Evolutionary conservation across 768 basidiomycete genomes (phyloP), one percentile per base, ranked within the genome.

Genomic region (Trametes maxima): DNA sequence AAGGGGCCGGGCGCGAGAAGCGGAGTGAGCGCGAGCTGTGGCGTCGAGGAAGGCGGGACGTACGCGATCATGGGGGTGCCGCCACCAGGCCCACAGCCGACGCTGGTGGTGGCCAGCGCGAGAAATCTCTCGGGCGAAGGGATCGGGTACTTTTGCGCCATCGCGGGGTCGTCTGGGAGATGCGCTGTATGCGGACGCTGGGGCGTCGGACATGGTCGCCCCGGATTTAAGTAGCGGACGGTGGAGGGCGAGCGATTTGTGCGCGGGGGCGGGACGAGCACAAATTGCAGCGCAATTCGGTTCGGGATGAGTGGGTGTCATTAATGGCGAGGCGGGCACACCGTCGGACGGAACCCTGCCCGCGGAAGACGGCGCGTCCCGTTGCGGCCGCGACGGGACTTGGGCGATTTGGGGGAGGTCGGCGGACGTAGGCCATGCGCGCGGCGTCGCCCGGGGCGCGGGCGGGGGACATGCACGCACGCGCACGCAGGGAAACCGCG

Each of bases 31-130:
- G 54, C 54, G 54, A 62, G 54, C 42, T 51, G 60, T 50, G 60
- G 60, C 60, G 60, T 56, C 47, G 33, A 33, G 54, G 39, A 16
- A 39, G 22, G 40, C 14, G 19, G 13, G 44, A 80, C 87, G 64
- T 76, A 92, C 91, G 90, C 91, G 37, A 93, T 78, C 86, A 93
- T 89, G 40, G 86, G 83, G 1, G 91, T 93, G 16, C 87, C 87
- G 7, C 91, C 91, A 3, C 90, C 90, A 17, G 88, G 86, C 28
- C 90, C 90, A 39, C 89, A 87, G 13, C 91, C 91, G n/a, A 92
- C 87, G 40, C 71, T 69, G 2, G 68, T 68, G 65, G 69, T 90
- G 16, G 88, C 83, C 44, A 92, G 71, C 7, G 85, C 80, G 44
- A 88, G 71, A 63, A 85, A 78, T 57, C 80, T 80, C 75, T 85